A percentile compares a stretch with the other conserved stretches of the same genome.
Conservation (phyloP, 176 grass and related monocot species). For the Poa annua region DNA sequence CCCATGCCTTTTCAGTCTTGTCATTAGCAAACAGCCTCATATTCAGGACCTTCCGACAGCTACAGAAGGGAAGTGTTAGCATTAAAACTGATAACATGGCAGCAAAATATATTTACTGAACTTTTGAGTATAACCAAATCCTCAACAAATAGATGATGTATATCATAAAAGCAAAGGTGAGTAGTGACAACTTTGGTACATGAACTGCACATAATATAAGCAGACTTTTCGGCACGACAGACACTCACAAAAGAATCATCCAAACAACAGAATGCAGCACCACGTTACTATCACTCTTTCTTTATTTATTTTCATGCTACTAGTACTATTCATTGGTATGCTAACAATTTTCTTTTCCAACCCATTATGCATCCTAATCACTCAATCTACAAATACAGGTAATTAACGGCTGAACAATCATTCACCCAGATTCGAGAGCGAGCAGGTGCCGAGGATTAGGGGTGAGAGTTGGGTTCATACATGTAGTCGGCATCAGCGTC, state of each 20-base stretch:
- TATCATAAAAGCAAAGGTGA: not conserved
- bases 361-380: not conserved
- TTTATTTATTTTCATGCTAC: not conserved
- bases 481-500: conserved; percentile 82
- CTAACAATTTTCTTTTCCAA: not conserved
- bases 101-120: not conserved
- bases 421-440: conserved; percentile 14
- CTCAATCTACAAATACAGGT: not conserved
- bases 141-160: not conserved
- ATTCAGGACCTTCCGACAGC: conserved; percentile 88
- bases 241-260: not conserved
- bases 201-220: conserved; percentile 1
- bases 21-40: conserved; percentile 91
- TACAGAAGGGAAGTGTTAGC: conserved; percentile 39
- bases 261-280: conserved; percentile 10
- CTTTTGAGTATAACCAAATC: not conserved
- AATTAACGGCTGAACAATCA: not conserved
- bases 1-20: conserved; percentile 83
- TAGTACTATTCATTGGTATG: not conserved
- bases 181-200: not conserved
- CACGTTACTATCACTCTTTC: not conserved
- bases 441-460: not conserved
- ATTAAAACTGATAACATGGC: not conserved
- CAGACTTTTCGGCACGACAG: not conserved
- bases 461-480: conserved; percentile 33